phyloP scores from a whole-genome alignment of 768 basidiomycete genomes.

The Termitomyces sp. region DNA sequence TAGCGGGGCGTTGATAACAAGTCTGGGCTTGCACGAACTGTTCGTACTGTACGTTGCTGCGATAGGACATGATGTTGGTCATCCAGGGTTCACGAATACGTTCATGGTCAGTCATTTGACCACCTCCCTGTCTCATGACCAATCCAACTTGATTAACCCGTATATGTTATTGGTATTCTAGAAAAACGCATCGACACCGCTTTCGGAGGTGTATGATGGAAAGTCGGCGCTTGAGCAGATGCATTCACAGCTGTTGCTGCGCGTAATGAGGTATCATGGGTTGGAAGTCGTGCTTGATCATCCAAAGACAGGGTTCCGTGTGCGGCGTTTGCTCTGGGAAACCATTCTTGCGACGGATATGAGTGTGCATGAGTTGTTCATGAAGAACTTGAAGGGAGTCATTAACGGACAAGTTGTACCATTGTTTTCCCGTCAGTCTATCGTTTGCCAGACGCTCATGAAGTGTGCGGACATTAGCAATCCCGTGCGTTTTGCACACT shows the following conservation, averaged over 20 bases:
- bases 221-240: conserved; percentile 89
- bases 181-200: conserved; percentile 92
- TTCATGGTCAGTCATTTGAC: conserved; percentile 71
- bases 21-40: conserved; percentile 63
- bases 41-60: conserved; percentile 86
- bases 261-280: conserved; percentile 77
- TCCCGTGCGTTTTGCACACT: conserved; percentile 59
- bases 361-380: conserved; percentile 84
- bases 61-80: conserved; percentile 96
- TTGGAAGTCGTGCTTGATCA: conserved; percentile 64
- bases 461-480: conserved; percentile 99
- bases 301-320: conserved; percentile 36
- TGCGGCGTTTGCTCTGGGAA: conserved; percentile 72
- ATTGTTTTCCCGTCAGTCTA: conserved; percentile 47
- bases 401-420: conserved; percentile 35
- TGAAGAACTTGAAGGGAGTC: conserved; percentile 54
- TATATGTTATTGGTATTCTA: conserved; percentile 24
- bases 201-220: conserved; percentile 85
- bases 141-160: not conserved
- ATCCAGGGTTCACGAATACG: conserved; percentile 89
- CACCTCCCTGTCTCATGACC: not conserved
- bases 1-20: conserved; percentile 33
- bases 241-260: conserved; percentile 79
- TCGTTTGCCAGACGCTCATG: conserved; percentile 86
- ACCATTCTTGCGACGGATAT: conserved; percentile 94